These are phyloP conservation scores for Xylariaceae sp. DNA, from an alignment of 2,329 filamentous ascomycete species.

Conservation along the genomic window DNA sequence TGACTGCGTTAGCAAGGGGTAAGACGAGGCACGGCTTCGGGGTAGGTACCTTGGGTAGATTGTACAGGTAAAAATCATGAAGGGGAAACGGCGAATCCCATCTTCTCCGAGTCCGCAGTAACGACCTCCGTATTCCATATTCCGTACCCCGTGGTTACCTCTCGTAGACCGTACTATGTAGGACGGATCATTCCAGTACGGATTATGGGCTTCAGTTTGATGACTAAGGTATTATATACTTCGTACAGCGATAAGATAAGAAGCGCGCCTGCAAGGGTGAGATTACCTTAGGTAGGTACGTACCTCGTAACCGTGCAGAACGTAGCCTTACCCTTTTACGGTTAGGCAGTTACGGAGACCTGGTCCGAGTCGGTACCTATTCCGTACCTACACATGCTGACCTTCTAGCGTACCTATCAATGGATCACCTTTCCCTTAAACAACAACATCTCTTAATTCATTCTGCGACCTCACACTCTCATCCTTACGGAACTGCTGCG, in stretches of 20 bases:
- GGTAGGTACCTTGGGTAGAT: not conserved
- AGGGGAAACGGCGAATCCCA: too few relatives aligned
- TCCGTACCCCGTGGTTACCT: too few relatives aligned
- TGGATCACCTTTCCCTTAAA: not conserved
- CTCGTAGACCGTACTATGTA: too few relatives aligned
- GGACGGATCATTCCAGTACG: too few relatives aligned
- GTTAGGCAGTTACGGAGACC: not conserved
- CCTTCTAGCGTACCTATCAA: not conserved
- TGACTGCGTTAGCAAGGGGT: not conserved
- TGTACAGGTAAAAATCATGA: not conserved
- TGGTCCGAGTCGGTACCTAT: not conserved
- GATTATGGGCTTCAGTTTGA: too few relatives aligned
- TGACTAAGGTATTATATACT: too few relatives aligned
- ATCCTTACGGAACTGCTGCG: not conserved
- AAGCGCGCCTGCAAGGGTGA: not conserved
- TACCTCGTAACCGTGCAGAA: not conserved
- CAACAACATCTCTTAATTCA: not conserved
- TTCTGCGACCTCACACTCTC: not conserved
- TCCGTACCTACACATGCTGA: not conserved
- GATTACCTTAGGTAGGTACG: not conserved
- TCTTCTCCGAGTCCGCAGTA: too few relatives aligned
- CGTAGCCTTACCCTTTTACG: not conserved
- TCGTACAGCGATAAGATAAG: not conserved
- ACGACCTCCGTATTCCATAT: not conserved
- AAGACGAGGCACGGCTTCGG: not conserved